A percentile compares a stretch with the other conserved stretches of the same genome.
Evolutionary conservation across 1,284 basidiomycete species (phyloP).

Genomic region (Heterobasidion occidentale): DNA sequence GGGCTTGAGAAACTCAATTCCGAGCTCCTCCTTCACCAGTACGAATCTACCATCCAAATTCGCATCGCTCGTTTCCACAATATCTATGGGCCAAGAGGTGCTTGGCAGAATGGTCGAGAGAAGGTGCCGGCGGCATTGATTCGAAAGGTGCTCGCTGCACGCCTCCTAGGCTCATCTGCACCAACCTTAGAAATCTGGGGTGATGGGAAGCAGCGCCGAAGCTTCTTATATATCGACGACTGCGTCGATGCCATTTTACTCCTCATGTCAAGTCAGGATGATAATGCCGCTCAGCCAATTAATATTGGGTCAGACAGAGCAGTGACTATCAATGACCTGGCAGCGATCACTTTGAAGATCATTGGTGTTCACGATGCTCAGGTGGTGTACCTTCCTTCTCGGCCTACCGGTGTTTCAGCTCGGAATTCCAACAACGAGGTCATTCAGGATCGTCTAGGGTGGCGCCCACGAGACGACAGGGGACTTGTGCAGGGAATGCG

Average conservation of each 20-base stretch:
- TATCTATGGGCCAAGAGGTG: constrained; percentile 45
- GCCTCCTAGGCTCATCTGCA: constrained; percentile 11
- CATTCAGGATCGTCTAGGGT: constrained; percentile 25
- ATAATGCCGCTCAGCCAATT: constrained; percentile 23
- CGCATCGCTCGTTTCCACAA: constrained; percentile 53
- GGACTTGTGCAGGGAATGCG: constrained; percentile 37
- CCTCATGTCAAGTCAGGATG: constrained; percentile 27
- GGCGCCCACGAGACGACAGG: constrained; percentile 29
- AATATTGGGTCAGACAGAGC: constrained; percentile 47
- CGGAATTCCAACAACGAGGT: constrained; percentile 45
- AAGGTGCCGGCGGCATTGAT: constrained; percentile 52
- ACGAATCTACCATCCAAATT: constrained; percentile 25
- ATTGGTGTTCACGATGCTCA: constrained; percentile 21
- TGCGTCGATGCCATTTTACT: constrained; percentile 39
- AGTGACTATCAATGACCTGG: constrained; percentile 37
- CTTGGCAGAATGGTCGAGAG: constrained; percentile 46
- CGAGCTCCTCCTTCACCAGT: constrained; percentile 35
- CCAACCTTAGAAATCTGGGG: constrained; percentile 48
- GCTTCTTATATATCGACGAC: constrained; percentile 49
- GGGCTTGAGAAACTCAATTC: constrained; percentile 50
- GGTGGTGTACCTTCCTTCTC: constrained; percentile 21
- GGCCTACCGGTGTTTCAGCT: constrained; percentile 39
- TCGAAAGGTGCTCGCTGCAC: constrained; percentile 38
- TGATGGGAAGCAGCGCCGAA: constrained; percentile 41
- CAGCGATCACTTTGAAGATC: constrained; percentile 28